Base-by-base conservation (phyloP, 768 basidiomycete species). In the Lanmaoa rubissima region DNA sequence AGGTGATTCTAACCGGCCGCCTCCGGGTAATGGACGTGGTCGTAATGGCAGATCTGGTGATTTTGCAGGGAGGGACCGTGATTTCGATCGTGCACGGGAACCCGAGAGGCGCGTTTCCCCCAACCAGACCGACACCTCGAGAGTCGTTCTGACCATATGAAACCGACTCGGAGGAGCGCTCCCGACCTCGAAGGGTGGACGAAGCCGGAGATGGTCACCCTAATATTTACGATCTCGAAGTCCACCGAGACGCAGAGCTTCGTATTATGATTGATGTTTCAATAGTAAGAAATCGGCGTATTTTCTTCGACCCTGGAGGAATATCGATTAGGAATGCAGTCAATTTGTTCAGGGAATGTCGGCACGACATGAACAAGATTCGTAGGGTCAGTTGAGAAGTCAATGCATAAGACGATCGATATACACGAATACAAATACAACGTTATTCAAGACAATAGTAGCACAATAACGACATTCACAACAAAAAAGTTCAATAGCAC, bases 1-100 rank as follows among this genome's bases (percentile, higher is more conserved):
- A 42, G 90, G 88, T 0, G 84, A 79, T 16, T 87, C 88, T 1
- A 80, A 84, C 63, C 75, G 75, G 1, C 75, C 77, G 6, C 73
- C 75, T 8, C 69, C 72, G 4, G 64, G 73, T 36, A 75, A 75
- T 28, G 72, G 74, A 32, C 74, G 81, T 35, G 76, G 82, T 36
- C 73, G 78, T 5, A 73, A 80, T 2, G 77, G 80, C 28, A 61
- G 69, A 48, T 39, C 65, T 31, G 67, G 71, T 41, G 71, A 70
- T 58, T 66, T 67, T 62, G 66, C 69, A 46, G 73, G 68, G 45
- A 65, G 75, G 47, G 73, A 74, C 40, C 70, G 75, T 8, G 73
- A 76, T 24, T 61, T 69, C 16, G 76, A 75, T 26, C 69, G 76
- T 46, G 66, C 72, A 5, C 62, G 73, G 21, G 77, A 78, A 26